phyloP scores from a whole-genome alignment of 345 rosid genomes.

The Pelargonium nanum region DNA sequence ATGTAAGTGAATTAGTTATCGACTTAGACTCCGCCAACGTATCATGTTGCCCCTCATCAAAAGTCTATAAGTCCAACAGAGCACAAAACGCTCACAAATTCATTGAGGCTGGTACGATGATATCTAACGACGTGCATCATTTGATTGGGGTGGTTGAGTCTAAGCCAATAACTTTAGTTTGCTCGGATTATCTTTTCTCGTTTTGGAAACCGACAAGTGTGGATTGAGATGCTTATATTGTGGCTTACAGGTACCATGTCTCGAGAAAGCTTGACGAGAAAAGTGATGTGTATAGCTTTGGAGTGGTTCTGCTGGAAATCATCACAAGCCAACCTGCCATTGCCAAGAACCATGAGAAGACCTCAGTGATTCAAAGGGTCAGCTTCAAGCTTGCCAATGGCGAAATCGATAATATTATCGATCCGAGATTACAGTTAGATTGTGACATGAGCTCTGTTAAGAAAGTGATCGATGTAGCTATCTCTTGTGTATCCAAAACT shows the following conservation, averaged over 20 bases:
- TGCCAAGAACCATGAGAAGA: neutral
- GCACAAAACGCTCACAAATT: too few relatives aligned
- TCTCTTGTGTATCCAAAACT: constrained; percentile 7
- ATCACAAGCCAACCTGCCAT: constrained; percentile 10
- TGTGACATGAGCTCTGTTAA: constrained; percentile 4
- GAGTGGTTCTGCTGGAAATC: constrained; percentile 13
- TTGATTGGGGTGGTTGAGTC: too few relatives aligned
- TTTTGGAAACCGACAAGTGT: neutral
- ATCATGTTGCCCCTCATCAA: too few relatives aligned
- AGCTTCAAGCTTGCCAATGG: constrained; percentile 8
- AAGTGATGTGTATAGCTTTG: constrained; percentile 17
- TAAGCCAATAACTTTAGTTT: too few relatives aligned
- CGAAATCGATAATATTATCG: constrained; percentile 6
- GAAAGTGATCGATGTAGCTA: constrained; percentile 15
- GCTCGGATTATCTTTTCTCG: too few relatives aligned
- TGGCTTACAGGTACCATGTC: constrained; percentile 4
- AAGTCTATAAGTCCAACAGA: too few relatives aligned
- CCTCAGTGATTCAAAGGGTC: constrained; percentile 15
- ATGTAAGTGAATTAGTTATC: too few relatives aligned
- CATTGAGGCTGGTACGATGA: too few relatives aligned
- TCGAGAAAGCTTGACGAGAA: constrained; percentile 3
- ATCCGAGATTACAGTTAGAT: constrained; percentile 10
- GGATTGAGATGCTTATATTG: neutral
- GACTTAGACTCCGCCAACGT: too few relatives aligned
- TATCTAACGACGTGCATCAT: too few relatives aligned